Evolutionary conservation across 345 rosid species (phyloP), one percentile per base, ranked within the genome.

Genomic region (Rhodamnia rubescens): DNA sequence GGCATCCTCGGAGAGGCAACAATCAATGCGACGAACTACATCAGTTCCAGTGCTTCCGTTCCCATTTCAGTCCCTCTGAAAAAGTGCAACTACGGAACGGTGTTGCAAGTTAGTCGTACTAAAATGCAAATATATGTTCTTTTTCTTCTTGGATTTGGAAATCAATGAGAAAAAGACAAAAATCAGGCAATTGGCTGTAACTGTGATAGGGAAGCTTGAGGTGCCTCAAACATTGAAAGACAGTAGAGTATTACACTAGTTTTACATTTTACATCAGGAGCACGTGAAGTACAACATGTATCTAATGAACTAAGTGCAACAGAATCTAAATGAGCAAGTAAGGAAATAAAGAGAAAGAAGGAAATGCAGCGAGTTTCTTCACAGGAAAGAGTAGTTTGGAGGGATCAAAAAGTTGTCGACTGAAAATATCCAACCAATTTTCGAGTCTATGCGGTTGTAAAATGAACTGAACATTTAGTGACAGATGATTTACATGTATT

Each of bases 1-100:
- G 92, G 95, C 51, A 86, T 92, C 82, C 92, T 94, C 53, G 96
- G 96, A 26, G 94, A 94, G 89, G 89, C 89, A 29, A 85, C 89
- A 1, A 11, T 92, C 83, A 91, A 91, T 56, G 82, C 90, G 91
- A 90, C 89, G 29, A 84, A 86, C 74, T 92, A 91, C 55, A 88
- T 88, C 85, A 89, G 87, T 54, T 89, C 94, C 47, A 85, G 82
- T 80, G 86, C 57, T 56, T 10, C 85, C 32, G 86, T 82, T 81
- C 86, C 90, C 8, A 85, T 92, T 88, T 92, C 96, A 78, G 82
- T 92, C 44, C 93, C 94, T 9, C 85, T 94, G 91, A 92, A 90
- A 74, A 92, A 88, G 58, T 89, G 95, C 85, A 91, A 84, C 85
- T 84, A 89, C 29, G 93, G 91, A 81, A 94, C 96, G 49, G 44